Base-by-base conservation (phyloP, 2,329 filamentous ascomycete species). In the Colletotrichum caudatum region DNA sequence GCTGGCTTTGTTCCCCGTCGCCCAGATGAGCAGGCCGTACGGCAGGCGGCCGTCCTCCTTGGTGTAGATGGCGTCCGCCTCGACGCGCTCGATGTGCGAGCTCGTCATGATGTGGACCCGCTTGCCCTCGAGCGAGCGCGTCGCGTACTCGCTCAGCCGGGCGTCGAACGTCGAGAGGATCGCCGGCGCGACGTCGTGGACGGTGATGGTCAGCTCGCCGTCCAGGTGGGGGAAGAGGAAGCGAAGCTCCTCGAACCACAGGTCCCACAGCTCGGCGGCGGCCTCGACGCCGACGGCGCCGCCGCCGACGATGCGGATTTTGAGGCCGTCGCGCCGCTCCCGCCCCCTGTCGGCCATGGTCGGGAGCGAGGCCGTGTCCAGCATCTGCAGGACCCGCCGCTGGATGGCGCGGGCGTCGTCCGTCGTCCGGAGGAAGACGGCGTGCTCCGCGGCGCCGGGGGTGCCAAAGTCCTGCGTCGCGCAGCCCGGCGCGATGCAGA, bases 391-490 rank as follows among this genome's bases (percentile, higher is more conserved):
- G 83, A 99, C 97, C 83, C 94, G 94, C 88, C 95, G 98, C 80
- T 97, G 94, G 80, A 99, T 99, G 80, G 90, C 89, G 84, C 98
- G 96, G 67, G 96, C 96, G 81, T 99, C 96, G 76, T 89, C 90
- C 79, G 99, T 97, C 85, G 99, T 96, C 88, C 98, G 98, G 81
- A 99, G 86, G 89, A 99, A 99, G 85, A 95, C 97, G 76, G 94
- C 95, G 86, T 99, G 86, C 84, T 99, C 95, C 76, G 90, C 91
- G 66, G 99, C 96, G 81, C 96, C 96, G 62, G 94, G 94, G 78
- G 99, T 98, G 77, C 95, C 96, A 80, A 99, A 99, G 72, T 96
- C 99, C 64, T 96, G 95, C 82, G 98, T 99, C 87, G 98, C 96
- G 75, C 96, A 96, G 74, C 96, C 96, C 65, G 98, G 95, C 78